A percentile compares a stretch with the other conserved stretches of the same genome.
Conservation (phyloP, 2,329 filamentous ascomycete species). For the Fusarium sp. region DNA sequence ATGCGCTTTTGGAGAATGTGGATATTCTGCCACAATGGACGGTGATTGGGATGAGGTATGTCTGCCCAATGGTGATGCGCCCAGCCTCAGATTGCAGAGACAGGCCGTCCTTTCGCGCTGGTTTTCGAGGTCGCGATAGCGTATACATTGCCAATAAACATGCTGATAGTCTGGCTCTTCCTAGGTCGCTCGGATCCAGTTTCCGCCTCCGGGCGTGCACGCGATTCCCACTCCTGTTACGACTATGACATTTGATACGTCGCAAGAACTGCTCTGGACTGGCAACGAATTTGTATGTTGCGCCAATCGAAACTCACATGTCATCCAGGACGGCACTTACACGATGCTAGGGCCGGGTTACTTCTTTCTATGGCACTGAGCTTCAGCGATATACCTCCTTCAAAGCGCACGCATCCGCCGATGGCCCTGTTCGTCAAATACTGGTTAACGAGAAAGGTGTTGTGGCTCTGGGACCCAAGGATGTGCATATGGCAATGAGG, state of each 20-base stretch:
- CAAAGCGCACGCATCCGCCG: conserved; percentile 76
- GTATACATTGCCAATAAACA: background rate
- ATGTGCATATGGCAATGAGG: conserved; percentile 88
- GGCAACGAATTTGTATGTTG: conserved; percentile 85
- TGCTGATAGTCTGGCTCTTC: conserved; percentile 15
- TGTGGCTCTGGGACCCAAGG: conserved; percentile 82
- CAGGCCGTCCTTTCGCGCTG: background rate
- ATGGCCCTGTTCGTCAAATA: conserved; percentile 87
- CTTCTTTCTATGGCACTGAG: conserved; percentile 87
- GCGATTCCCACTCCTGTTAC: conserved; percentile 77
- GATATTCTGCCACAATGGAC: conserved; percentile 64
- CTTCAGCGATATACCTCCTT: conserved; percentile 92
- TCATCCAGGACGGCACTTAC: conserved; percentile 37
- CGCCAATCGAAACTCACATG: background rate
- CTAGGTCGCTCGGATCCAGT: conserved; percentile 82
- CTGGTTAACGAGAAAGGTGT: conserved; percentile 92
- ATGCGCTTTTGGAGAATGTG: conserved; percentile 51
- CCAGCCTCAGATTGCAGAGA: background rate
- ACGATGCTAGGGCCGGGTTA: conserved; percentile 77
- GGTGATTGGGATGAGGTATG: conserved; percentile 75
- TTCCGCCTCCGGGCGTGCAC: conserved; percentile 80
- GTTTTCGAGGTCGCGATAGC: background rate
- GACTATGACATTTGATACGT: conserved; percentile 87
- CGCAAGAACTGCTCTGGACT: conserved; percentile 91
- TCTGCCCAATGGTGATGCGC: conserved; percentile 28